These are phyloP conservation scores for Cercospora nicotianae DNA, from an alignment of 2,329 filamentous ascomycete genomes.

Conservation along the genomic window DNA sequence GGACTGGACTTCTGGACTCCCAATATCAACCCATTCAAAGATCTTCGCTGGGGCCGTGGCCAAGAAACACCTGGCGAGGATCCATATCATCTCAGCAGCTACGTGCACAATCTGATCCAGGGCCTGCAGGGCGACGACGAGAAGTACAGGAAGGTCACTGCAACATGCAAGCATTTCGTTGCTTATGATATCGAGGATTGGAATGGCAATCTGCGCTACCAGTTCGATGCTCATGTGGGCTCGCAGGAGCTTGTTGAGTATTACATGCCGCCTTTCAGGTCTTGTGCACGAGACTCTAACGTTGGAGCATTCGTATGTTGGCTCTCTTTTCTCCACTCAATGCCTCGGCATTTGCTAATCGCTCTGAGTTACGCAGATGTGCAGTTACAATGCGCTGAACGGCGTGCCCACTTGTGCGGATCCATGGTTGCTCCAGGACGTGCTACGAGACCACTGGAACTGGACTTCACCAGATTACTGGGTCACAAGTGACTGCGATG, in stretches of 20 bases:
- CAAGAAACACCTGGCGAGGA: constrained; percentile 47
- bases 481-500: constrained; percentile 66
- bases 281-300: constrained; percentile 47
- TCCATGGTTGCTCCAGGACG: constrained; percentile 60
- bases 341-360: not conserved
- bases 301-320: constrained; percentile 55
- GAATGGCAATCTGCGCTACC: constrained; percentile 42
- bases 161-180: constrained; percentile 51
- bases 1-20: constrained; percentile 65
- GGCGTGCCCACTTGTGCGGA: constrained; percentile 65
- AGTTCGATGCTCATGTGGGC: constrained; percentile 58
- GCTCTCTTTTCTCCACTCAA: constrained; percentile 34
- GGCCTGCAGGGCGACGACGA: constrained; percentile 40
- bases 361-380: constrained; percentile 7
- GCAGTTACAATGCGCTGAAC: constrained; percentile 59
- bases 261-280: constrained; percentile 65
- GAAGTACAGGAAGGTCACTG: constrained; percentile 44
- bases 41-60: constrained; percentile 48
- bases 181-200: constrained; percentile 37
- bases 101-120: constrained; percentile 38
- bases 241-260: constrained; percentile 67
- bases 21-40: constrained; percentile 61
- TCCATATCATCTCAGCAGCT: constrained; percentile 38
- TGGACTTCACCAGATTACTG: constrained; percentile 63
- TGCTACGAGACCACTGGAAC: constrained; percentile 65